Evolutionary conservation across 1,139 yeast species (phyloP), one percentile per base, ranked within the genome.

Genomic region (Taphrina sp.): DNA sequence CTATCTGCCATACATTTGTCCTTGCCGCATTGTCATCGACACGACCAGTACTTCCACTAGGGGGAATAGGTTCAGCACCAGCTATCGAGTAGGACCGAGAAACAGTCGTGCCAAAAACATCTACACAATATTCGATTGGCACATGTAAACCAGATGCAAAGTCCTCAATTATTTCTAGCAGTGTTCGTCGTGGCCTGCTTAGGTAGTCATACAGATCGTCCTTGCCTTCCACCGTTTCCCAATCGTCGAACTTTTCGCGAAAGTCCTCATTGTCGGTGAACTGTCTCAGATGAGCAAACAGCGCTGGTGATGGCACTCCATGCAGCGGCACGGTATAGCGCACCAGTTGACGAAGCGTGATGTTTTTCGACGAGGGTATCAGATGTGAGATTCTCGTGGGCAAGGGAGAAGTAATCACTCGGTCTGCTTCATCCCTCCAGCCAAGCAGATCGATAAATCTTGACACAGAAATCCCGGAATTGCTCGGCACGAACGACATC

Each of bases 51-150:
- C 22, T 16, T 8, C 17, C 28, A 5, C 68, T 64, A 19, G 36
- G 29, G 26, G 5, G 42, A n/a, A 14, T 43, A 24, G 41, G 31
- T 20, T 35, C 57, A 2, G 58, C 55, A 1, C 90, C 83, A 0
- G 96, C 90, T 44, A 90, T 85, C 52, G 94, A 87, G 67, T 86
- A 92, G 55, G 83, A 74, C 56, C 98, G 74, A 7, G 96, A 95
- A 60, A 82, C 81, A 58, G 92, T 78, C 5, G 75, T 67, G 2
- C 97, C 96, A 61, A 92, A 75, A 31, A 87, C 70, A 60, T 92
- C 97, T 51, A 86, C 74, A 3, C 88, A 65, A 64, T 84, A 83
- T 53, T 80, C 82, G 36, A 85, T 67, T 0, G 98, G 97, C 24
- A 92, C 80, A 46, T 70, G 74, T 43, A 92, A 74, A 7, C 86